Evolutionary conservation across 768 basidiomycete genomes (phyloP).

Genomic region (Agaricus subrufescens): DNA sequence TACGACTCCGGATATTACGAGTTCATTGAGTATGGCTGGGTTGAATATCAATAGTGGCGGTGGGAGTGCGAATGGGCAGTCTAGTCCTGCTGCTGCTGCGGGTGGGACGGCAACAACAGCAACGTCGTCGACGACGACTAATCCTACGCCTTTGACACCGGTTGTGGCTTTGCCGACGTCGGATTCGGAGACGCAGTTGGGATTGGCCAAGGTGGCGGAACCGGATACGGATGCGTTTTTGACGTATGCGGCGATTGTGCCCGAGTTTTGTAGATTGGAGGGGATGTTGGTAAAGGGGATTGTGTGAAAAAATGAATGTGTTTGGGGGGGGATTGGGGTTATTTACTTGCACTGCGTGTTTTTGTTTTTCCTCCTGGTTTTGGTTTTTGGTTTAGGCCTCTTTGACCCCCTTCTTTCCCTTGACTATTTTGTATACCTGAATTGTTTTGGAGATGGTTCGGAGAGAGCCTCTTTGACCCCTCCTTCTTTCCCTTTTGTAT

Average conservation of each 20-base stretch:
- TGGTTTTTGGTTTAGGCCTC: too few relatives aligned
- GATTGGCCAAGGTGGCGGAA: slow-evolving; percentile 78
- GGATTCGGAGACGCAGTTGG: slow-evolving; percentile 70
- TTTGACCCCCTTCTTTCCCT: too few relatives aligned
- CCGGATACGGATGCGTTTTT: slow-evolving; percentile 82
- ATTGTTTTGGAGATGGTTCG: too few relatives aligned
- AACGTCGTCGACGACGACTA: slow-evolving; percentile 30
- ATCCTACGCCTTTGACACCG: slow-evolving; percentile 60
- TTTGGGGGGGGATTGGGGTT: too few relatives aligned
- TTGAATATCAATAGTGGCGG: slow-evolving; percentile 17
- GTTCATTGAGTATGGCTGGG: slow-evolving; percentile 11
- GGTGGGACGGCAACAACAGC: not conserved
- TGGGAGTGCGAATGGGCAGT: slow-evolving; percentile 14
- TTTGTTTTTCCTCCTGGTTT: too few relatives aligned
- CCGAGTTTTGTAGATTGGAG: slow-evolving; percentile 79
- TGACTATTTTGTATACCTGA: too few relatives aligned
- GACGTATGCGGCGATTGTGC: slow-evolving; percentile 81
- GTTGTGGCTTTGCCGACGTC: slow-evolving; percentile 68
- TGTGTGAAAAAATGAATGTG: slow-evolving; percentile 23
- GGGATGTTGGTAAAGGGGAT: slow-evolving; percentile 69
- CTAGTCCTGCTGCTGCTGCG: not conserved
- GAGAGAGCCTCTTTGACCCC: too few relatives aligned
- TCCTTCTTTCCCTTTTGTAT: too few relatives aligned
- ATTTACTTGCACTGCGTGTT: too few relatives aligned
- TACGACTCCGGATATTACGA: slow-evolving; percentile 55